Conservation (phyloP, 108 stramenopile species). For the Cafeteria roenbergensis region DNA sequence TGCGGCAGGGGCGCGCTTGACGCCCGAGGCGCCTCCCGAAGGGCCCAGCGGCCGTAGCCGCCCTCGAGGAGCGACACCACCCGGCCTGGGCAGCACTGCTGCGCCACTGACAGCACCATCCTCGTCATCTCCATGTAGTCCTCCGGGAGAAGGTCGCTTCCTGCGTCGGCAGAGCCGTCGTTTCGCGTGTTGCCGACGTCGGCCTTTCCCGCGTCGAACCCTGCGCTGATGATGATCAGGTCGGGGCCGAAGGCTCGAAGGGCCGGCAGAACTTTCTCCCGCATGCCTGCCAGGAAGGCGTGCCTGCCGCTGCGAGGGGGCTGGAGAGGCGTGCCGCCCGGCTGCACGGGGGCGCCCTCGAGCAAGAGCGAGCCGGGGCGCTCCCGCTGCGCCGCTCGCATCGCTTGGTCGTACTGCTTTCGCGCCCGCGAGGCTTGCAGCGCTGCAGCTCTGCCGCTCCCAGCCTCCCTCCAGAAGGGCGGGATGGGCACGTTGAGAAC, state of each 20-base stretch:
- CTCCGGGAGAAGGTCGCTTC: constrained; percentile 41
- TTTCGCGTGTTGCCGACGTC: constrained; percentile 72
- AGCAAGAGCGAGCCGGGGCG: not conserved
- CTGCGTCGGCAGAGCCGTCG: constrained; percentile 22
- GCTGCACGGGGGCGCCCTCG: no score
- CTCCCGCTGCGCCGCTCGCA: no score
- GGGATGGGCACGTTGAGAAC: constrained; percentile 83
- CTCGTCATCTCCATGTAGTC: constrained; percentile 69
- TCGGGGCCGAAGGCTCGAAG: constrained; percentile 79
- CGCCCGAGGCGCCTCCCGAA: no score
- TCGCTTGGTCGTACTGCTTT: no score
- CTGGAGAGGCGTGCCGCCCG: no score
- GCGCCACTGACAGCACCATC: constrained; percentile 64
- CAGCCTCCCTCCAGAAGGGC: constrained; percentile 83
- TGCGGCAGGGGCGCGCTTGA: no score
- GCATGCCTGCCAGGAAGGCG: constrained; percentile 1
- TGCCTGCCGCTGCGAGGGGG: not conserved
- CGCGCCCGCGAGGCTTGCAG: no score
- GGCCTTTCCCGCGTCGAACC: constrained; percentile 80
- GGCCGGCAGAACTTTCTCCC: constrained; percentile 35
- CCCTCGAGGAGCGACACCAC: constrained; percentile 82
- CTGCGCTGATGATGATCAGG: constrained; percentile 78
- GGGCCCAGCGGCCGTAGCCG: constrained; percentile 73
- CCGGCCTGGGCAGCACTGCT: constrained; percentile 71
- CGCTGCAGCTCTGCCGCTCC: no score